These are phyloP conservation scores for Neonectria coccinea DNA, from an alignment of 2,329 filamentous ascomycete genomes.

Conservation along the genomic window DNA sequence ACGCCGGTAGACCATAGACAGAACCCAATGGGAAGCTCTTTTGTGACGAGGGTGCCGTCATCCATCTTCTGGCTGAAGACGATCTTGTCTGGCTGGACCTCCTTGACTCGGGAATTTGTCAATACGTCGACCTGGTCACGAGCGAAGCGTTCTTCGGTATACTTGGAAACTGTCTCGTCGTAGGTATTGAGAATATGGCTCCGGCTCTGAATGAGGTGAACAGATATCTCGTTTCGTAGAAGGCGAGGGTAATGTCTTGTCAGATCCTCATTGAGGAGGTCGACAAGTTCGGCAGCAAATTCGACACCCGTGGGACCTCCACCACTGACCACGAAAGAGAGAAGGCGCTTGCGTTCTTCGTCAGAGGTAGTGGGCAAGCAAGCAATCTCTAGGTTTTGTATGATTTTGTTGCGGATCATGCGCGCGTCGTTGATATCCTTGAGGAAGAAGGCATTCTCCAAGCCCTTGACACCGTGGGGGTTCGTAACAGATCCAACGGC, in stretches of 20 bases:
- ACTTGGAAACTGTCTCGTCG: slow-evolving; percentile 91
- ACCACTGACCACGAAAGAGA: slow-evolving; percentile 96
- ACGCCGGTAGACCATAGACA: slow-evolving; percentile 99
- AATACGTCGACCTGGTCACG: slow-evolving; percentile 92
- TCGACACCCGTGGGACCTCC: slow-evolving; percentile 97
- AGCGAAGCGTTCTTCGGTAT: slow-evolving; percentile 89
- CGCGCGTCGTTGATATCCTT: slow-evolving; percentile 96
- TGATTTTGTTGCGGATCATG: slow-evolving; percentile 86
- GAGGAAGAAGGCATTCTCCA: slow-evolving; percentile 93
- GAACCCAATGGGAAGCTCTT: slow-evolving; percentile 95
- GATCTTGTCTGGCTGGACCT: slow-evolving; percentile 86
- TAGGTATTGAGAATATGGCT: slow-evolving; percentile 98
- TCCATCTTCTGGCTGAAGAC: slow-evolving; percentile 86
- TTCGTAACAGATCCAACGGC: slow-evolving; percentile 94
- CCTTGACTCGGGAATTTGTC: slow-evolving; percentile 92
- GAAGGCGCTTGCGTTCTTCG: slow-evolving; percentile 84
- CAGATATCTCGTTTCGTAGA: slow-evolving; percentile 96
- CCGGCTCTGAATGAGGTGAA: slow-evolving; percentile 95
- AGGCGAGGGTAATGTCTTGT: slow-evolving; percentile 86
- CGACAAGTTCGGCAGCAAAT: slow-evolving; percentile 95
- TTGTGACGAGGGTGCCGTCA: slow-evolving; percentile 80
- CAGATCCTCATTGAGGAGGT: slow-evolving; percentile 95
- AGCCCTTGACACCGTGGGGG: slow-evolving; percentile 92
- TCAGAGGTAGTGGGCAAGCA: slow-evolving; percentile 94
- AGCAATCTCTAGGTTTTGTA: slow-evolving; percentile 89